Base-by-base conservation (phyloP, 1,284 basidiomycete species). In the Ustilago shanxiensis region DNA sequence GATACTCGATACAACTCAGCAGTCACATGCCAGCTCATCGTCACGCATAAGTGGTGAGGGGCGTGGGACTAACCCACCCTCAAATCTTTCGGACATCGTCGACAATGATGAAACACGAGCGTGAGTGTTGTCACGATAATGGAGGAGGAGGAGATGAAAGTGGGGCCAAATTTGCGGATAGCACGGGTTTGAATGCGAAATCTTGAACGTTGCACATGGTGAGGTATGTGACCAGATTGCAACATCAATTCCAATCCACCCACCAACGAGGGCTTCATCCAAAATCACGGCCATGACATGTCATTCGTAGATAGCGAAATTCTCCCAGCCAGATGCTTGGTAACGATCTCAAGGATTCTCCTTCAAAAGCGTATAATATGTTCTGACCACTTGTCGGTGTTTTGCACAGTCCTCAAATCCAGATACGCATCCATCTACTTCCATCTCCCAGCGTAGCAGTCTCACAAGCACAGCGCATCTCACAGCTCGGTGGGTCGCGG, bases 151-250 rank as follows among this genome's bases (percentile, higher is more conserved):
- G 26, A 28, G 35, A 41, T 28, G n/a, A 35, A 22, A n/a, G 41
- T 39, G 53, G 47, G 62, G 18, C 10, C 10, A 26, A 49, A 31
- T 26, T 22, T 6, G n/a, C 22, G 39, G 54, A 16, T 44, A 39
- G 5, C 8, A 56, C 54, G 54, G 54, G 44, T 56, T 37, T 56
- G 37, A 26, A 56, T 41, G 54, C 54, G 37, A n/a, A n/a, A n/a
- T n/a, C n/a, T n/a, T n/a, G n/a, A n/a, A n/a, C n/a, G n/a, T n/a
- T n/a, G n/a, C n/a, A n/a, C n/a, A n/a, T n/a, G n/a, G n/a, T n/a
- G n/a, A n/a, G n/a, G n/a, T n/a, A n/a, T n/a, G n/a, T n/a, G n/a
- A n/a, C n/a, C n/a, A n/a, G n/a, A n/a, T n/a, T n/a, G n/a, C n/a
- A n/a, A n/a, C n/a, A n/a, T n/a, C n/a, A n/a, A n/a, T n/a, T n/a